Evolutionary conservation across 1,284 basidiomycete species (phyloP), one percentile per base, ranked within the genome.

Genomic region (Leccinum olivaceoglutinosum): DNA sequence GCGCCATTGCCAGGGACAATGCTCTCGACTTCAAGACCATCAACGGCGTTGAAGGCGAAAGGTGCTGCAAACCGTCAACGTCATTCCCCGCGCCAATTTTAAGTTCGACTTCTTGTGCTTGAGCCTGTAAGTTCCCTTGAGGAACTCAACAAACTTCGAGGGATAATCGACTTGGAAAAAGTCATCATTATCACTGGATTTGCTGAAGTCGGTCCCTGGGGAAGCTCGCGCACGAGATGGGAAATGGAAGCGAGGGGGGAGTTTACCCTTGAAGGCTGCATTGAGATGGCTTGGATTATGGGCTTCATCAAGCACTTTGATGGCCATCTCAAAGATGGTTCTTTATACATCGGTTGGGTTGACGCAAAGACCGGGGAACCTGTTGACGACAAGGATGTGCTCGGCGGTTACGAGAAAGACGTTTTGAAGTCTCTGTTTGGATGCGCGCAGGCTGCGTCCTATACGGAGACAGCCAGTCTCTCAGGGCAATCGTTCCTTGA

Each of bases 181-280:
- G 94, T 97, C 65, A 81, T 96, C 67, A 96, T 99, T 66, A 84
- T 95, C 73, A 97, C 97, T 62, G 97, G 97, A 69, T 98, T 94
- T 76, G 96, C 91, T 55, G 96, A 99, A 78, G 93, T 99, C 63
- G 92, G 96, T n/a, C 97, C 96, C 6, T 99, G 95, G 94, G 97
- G 97, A 71, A 96, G 93, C 72, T 90, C 96, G 25, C 89, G 97
- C 69, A 99, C 96, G n/a, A 88, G 96, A 68, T 99, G 96, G 96
- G 96, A 99, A 81, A 97, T 98, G 94, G 96, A n/a, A 76, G 94
- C 93, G 58, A 83, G 87, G 59, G 94, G 95, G 41, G 88, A 95
- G 73, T 91, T 97, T 78, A 95, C 94, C 7, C 96, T 98, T 71
- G 92, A 98, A 77, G n/a, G n/a, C n/a, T n/a, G n/a, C n/a, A n/a